Percentiles rank a stretch among this genome's conserved stretches.
Conservation (phyloP, 768 basidiomycete species). For the Rhizopogon vulgaris region DNA sequence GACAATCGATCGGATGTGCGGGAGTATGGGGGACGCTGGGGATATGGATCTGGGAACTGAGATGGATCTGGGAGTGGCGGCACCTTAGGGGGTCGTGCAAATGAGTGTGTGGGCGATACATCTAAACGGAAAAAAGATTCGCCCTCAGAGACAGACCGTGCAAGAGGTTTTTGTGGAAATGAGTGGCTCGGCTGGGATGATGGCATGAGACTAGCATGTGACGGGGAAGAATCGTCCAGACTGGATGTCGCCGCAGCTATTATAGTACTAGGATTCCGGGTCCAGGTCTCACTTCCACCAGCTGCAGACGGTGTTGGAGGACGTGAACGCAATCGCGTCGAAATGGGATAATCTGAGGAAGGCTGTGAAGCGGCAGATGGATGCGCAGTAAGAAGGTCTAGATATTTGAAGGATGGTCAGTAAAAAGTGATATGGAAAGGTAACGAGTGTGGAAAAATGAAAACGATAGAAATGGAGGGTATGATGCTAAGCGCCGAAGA, state of each 20-base stretch:
- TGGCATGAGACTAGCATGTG: conserved; percentile 15
- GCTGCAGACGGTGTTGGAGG: conserved; percentile 31
- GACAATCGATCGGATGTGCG: conserved; percentile 28
- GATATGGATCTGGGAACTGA: conserved; percentile 69
- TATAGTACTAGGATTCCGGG: conserved; percentile 18
- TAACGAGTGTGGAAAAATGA: conserved; percentile 8
- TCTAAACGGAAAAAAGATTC: conserved; percentile 34
- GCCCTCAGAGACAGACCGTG: conserved; percentile 34
- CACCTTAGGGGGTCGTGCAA: conserved; percentile 39
- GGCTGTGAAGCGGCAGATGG: conserved; percentile 26
- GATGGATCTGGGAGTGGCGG: conserved; percentile 54
- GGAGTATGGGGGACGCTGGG: conserved; percentile 47
- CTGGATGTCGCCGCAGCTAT: conserved; percentile 8
- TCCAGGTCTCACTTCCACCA: conserved; percentile 20
- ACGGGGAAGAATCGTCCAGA: conserved; percentile 7
- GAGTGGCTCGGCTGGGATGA: conserved; percentile 18
- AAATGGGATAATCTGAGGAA: conserved; percentile 27
- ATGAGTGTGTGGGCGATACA: conserved; percentile 27
- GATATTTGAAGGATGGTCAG: conserved; percentile 17
- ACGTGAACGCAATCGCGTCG: conserved; percentile 30
- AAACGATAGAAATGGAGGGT: conserved; percentile 16
- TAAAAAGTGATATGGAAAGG: conserved; percentile 4
- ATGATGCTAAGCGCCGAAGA: conserved; percentile 17
- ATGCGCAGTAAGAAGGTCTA: conserved; percentile 24
- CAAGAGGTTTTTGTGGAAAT: conserved; percentile 27